Conservation (phyloP, 176 grass and related monocot genomes). For the Hyparrhenia diplandra region DNA sequence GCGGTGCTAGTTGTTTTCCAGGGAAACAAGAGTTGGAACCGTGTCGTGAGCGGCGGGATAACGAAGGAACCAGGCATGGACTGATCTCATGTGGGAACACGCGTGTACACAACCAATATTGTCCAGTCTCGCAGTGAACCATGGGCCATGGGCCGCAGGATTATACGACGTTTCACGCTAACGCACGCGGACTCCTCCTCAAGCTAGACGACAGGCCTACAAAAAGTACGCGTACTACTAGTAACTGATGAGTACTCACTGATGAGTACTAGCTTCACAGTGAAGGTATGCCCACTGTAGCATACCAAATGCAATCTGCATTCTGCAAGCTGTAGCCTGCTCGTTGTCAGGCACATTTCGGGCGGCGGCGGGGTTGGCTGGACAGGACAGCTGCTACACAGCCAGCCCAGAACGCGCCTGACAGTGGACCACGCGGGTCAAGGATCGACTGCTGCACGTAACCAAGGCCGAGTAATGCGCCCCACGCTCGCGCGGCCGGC, state of each 20-base stretch:
- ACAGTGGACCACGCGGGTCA: not conserved
- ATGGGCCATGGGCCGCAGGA: too few species aligned
- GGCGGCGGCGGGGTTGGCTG: not conserved
- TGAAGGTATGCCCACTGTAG: not conserved
- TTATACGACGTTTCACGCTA: not conserved
- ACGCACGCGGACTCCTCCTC: not conserved
- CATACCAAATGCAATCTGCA: too few species aligned
- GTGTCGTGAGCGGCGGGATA: not conserved
- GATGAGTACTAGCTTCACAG: not conserved
- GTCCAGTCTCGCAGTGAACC: too few species aligned
- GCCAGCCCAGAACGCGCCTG: not conserved
- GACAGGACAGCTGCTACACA: not conserved
- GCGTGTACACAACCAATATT: too few species aligned
- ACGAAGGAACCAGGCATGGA: not conserved
- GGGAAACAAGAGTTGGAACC: not conserved
- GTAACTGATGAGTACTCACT: too few species aligned
- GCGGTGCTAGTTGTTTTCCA: not conserved
- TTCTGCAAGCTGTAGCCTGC: not conserved
- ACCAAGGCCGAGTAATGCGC: conserved; percentile 1
- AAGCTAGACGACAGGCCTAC: not conserved
- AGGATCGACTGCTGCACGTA: not conserved
- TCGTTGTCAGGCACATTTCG: not conserved
- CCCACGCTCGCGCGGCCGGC: not conserved
- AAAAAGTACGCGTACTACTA: too few species aligned
- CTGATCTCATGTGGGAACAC: not conserved